Evolutionary conservation across 345 rosid genomes (phyloP).

Genomic region (Populus tremula): DNA sequence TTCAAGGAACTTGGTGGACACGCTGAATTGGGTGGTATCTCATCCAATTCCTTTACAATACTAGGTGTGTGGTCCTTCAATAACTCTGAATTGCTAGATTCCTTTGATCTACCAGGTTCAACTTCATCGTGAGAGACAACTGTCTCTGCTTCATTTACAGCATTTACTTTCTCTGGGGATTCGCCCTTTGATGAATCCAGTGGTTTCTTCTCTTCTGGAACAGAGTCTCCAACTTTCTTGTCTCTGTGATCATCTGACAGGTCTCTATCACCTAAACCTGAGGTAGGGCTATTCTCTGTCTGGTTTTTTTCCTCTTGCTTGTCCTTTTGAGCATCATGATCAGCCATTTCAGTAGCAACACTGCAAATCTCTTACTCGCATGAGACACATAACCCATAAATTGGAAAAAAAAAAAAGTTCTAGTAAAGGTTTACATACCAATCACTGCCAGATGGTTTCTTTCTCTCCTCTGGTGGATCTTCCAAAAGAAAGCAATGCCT

Average conservation of each 20-base stretch:
- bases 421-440: slow-evolving; percentile 42
- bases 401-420: slow-evolving; percentile 5
- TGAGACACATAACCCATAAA: slow-evolving; percentile 30
- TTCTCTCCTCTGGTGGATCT: slow-evolving; percentile 71
- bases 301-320: slow-evolving; percentile 34
- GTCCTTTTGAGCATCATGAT: slow-evolving; percentile 38
- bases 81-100: slow-evolving; percentile 26
- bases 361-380: slow-evolving; percentile 43
- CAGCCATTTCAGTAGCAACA: slow-evolving; percentile 36
- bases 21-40: slow-evolving; percentile 18
- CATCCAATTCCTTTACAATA: slow-evolving; percentile 23
- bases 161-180: slow-evolving; percentile 26
- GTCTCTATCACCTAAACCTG: slow-evolving; percentile 31
- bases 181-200: slow-evolving; percentile 32
- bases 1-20: slow-evolving; percentile 26
- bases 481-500: slow-evolving; percentile 86
- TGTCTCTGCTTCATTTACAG: slow-evolving; percentile 19
- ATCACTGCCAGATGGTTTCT: slow-evolving; percentile 45
- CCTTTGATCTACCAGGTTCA: slow-evolving; percentile 37
- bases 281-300: slow-evolving; percentile 30
- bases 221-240: slow-evolving; percentile 36
- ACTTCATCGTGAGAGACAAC: slow-evolving; percentile 28
- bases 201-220: slow-evolving; percentile 44
- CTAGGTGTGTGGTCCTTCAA: slow-evolving; percentile 26
- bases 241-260: slow-evolving; percentile 27